Base-by-base conservation (phyloP, 2,329 filamentous ascomycete species). In the Fusarium sterilihyphosum region DNA sequence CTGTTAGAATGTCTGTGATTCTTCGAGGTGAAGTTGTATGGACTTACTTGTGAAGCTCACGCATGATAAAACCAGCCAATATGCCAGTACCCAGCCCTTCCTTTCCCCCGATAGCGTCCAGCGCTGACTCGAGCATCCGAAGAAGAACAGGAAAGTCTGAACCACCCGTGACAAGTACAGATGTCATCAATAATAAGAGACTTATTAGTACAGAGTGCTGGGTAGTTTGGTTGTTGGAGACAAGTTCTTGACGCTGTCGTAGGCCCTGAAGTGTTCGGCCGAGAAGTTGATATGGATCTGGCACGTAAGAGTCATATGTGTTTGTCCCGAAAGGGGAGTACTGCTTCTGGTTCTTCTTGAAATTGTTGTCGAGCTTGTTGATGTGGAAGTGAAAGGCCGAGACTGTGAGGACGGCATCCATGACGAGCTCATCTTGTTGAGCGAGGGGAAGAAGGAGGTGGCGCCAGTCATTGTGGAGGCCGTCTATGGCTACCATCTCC, bases 21-120 rank as follows among this genome's bases (percentile, higher is more conserved):
- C 3, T 17, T 22, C 3, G 10, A 11, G 6, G 5, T 11, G 6
- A 3, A 20, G 2, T 8, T 2, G 4, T n/a, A 0, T 8, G 1
- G 9, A 66, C 78, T 64, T 47, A 80, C 78, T 80, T 80, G 57
- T 76, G 66, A 16, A 80, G 63, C n/a, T 80, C 77, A 0, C 77
- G 63, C 59, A 78, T 73, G 0, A 78, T 74, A 2, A 80, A 80
- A 0, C 67, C 69, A 0, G 72, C 67, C 29, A 78, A 8, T 1
- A 74, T 78, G 0, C 74, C 78, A 0, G 72, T 57, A 1, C 79
- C 76, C 0, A 81, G 54, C 0, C 70, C 73, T 1, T 73, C 40
- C 5, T 70, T 71, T 1, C 79, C 80, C 0, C 80, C 80, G 4
- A 81, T 75, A 1, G 74, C 79, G 13, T 75, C 49, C 9, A 81